Base-by-base conservation (phyloP, 306 rosid species). In the Quercus berberidifolia region DNA sequence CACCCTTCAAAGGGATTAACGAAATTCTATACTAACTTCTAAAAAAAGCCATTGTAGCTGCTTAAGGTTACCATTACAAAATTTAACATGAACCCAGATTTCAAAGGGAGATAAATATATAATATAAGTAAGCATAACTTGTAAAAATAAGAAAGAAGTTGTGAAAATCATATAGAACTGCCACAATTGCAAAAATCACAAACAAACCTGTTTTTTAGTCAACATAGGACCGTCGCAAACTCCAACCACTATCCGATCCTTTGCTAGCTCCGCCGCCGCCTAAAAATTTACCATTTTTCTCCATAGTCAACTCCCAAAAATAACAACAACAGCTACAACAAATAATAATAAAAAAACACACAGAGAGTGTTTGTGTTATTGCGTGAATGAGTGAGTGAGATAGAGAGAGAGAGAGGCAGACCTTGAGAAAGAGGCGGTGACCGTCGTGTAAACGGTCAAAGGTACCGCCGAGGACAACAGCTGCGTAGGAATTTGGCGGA, bases 401-500 rank as follows among this genome's bases (percentile, higher is more conserved):
- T n/a, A 23, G 1, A 69, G 72, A 19, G 69, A 63, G 57, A 78
- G 65, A 69, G 51, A 60, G 75, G 30, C 55, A 54, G 38, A 94
- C 99, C 80, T 89, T 91, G 86, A 95, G 99, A 73, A 95, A 95
- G 74, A 90, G 96, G 69, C 90, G 92, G 83, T 95, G 99, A 55
- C 99, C 98, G 57, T 90, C 88, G 87, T 95, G 99, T 74, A 95
- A 78, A 13, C 97, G 92, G 87, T 95, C 98, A 46, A 95, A 91
- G 71, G 99, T 95, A 49, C 99, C 98, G 13, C 99, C 99, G 62
- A 88, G 91, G 26, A 95, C 99, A 20, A 95, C 97, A 5, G 94
- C 82, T 14, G 82, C 78, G 67, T 93, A 93, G 10, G 98, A 74
- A 85, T 91, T 84, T 33, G 90, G 87, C 14, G 98, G 97, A 83